Percentiles rank a stretch among this genome's conserved stretches.
Evolutionary conservation across 768 basidiomycete species (phyloP).

Genomic region (Mycena albidolilacea): DNA sequence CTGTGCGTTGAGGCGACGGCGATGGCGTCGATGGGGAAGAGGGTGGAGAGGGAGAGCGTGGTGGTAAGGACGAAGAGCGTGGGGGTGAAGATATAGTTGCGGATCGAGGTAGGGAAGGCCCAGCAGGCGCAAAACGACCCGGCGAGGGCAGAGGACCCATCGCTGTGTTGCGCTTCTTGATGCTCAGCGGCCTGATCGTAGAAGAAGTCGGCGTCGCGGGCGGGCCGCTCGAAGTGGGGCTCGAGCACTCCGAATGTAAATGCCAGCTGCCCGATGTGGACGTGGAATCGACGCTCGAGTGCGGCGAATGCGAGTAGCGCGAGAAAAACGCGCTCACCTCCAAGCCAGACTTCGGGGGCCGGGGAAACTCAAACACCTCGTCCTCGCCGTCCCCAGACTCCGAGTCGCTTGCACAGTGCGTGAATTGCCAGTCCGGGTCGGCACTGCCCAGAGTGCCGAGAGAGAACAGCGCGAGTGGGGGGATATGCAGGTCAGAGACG

Average conservation of each 20-base stretch:
- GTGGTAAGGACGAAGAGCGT: background rate
- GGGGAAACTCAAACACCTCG: constrained; percentile 5
- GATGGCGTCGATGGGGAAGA: background rate
- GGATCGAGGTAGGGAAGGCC: no score
- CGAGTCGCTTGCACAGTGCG: background rate
- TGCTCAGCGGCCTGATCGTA: background rate
- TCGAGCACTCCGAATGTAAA: background rate
- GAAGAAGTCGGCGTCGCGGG: constrained; percentile 5
- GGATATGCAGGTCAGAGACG: constrained; percentile 34
- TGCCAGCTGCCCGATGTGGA: background rate
- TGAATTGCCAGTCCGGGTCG: background rate
- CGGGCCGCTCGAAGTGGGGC: constrained; percentile 13
- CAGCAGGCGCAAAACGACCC: background rate
- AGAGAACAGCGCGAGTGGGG: constrained; percentile 13
- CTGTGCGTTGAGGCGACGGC: background rate
- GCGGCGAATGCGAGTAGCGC: background rate
- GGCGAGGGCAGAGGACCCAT: background rate
- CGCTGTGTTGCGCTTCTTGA: no score
- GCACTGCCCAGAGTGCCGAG: background rate
- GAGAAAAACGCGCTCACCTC: background rate
- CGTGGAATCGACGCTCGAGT: background rate
- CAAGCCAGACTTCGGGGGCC: background rate
- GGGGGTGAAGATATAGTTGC: no score
- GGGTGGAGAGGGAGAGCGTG: background rate
- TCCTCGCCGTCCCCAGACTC: background rate